These are phyloP conservation scores for Barnettozyma populi DNA, from an alignment of 805 yeast genomes.

Conservation along the genomic window DNA sequence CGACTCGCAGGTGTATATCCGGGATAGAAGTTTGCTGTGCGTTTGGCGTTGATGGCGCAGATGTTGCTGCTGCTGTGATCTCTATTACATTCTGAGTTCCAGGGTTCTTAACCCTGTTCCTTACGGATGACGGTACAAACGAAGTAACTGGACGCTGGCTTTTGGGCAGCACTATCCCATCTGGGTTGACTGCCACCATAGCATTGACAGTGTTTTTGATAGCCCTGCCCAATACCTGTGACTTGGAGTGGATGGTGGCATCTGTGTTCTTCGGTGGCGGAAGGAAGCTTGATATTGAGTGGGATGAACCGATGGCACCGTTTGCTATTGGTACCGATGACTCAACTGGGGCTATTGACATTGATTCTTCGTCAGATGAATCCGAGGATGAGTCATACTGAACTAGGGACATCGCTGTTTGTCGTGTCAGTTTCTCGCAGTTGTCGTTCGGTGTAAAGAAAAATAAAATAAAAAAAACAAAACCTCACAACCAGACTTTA, in stretches of 20 bases:
- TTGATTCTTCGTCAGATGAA: conserved; percentile 5
- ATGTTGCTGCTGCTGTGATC: background rate
- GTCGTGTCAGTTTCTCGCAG: background rate
- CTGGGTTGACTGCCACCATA: conserved; percentile 13
- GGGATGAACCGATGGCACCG: background rate
- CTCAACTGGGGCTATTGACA: background rate
- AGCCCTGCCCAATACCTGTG: conserved; percentile 15
- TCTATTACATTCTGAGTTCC: background rate
- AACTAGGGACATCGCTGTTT: conserved; percentile 7
- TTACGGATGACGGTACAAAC: conserved; percentile 19
- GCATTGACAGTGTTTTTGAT: conserved; percentile 14
- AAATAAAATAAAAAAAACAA: too few species aligned
- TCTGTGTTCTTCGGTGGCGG: conserved; percentile 21
- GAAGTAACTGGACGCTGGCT: conserved; percentile 16
- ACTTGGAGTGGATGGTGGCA: conserved; percentile 6
- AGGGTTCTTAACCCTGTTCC: conserved; percentile 9
- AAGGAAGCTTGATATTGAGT: conserved; percentile 22
- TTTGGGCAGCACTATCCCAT: conserved; percentile 16
- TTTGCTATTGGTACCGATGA: conserved; percentile 26
- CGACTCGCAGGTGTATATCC: background rate
- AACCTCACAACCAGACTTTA: too few species aligned
- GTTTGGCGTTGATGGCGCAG: conserved; percentile 1
- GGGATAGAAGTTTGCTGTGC: background rate
- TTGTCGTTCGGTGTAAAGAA: too few species aligned
- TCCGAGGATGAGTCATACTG: conserved; percentile 11